These are phyloP conservation scores for Monosporascus sp. DNA, from an alignment of 2,329 filamentous ascomycete species.

Conservation along the genomic window DNA sequence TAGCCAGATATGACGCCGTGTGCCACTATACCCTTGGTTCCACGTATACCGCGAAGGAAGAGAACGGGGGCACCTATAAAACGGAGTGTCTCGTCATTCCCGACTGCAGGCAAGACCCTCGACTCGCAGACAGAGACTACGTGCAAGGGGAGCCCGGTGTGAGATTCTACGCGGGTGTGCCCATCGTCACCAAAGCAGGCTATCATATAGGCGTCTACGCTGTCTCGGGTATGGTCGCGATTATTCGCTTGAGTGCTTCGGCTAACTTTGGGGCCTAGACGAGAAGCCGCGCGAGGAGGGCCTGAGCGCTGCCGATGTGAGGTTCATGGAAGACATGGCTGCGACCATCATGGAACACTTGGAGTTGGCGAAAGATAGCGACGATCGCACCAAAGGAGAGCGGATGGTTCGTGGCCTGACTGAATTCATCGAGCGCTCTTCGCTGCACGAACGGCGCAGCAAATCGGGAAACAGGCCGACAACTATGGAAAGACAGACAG, in stretches of 20 bases:
- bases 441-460: constrained; percentile 7
- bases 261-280: constrained; percentile 23
- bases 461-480: not conserved
- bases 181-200: constrained; percentile 49
- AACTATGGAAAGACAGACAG: not conserved
- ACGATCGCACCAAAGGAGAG: constrained; percentile 47
- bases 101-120: constrained; percentile 26
- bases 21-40: constrained; percentile 12
- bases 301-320: constrained; percentile 40
- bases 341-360: constrained; percentile 56
- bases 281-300: constrained; percentile 45
- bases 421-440: constrained; percentile 48
- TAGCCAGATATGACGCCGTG: constrained; percentile 17
- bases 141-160: constrained; percentile 26
- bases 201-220: constrained; percentile 57
- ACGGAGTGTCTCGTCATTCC: constrained; percentile 24
- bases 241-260: not conserved
- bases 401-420: constrained; percentile 51
- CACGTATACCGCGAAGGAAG: constrained; percentile 9
- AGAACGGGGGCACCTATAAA: constrained; percentile 5
- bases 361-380: constrained; percentile 48
- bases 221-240: constrained; percentile 36
- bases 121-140: constrained; percentile 28
- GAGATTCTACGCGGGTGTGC: constrained; percentile 43
- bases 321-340: constrained; percentile 52